These are phyloP conservation scores for Trichophyton schoenleinii DNA, from an alignment of 2,329 filamentous ascomycete genomes.

Conservation along the genomic window DNA sequence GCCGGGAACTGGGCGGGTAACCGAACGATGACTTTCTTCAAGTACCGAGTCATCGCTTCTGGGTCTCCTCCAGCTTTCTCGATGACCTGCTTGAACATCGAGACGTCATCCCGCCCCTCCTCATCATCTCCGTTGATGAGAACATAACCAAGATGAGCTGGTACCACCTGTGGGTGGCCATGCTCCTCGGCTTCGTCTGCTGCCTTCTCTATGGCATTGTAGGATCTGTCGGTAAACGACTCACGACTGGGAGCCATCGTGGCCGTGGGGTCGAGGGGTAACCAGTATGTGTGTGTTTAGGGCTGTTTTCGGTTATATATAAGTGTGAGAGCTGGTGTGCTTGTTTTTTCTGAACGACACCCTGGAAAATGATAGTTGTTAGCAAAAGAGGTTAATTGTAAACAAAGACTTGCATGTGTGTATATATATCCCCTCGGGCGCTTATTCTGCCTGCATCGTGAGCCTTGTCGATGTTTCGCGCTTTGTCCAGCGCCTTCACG, in stretches of 20 bases:
- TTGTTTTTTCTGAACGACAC: not conserved
- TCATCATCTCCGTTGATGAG: conserved; percentile 26
- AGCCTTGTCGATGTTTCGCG: conserved; percentile 1
- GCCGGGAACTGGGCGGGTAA: conserved; percentile 79
- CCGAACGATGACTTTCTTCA: conserved; percentile 86
- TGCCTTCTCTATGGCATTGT: conserved; percentile 79
- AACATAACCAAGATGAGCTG: conserved; percentile 66
- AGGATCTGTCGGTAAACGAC: conserved; percentile 82
- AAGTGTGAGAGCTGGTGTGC: not conserved
- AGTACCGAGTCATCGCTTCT: conserved; percentile 71
- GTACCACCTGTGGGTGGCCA: conserved; percentile 77
- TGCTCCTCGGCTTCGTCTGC: conserved; percentile 82
- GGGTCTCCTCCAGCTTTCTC: conserved; percentile 88
- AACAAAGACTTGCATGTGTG: not conserved
- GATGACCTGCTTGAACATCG: conserved; percentile 89
- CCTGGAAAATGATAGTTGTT: not conserved
- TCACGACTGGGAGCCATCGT: conserved; percentile 21
- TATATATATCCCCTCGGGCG: not conserved
- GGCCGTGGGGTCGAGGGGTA: not conserved
- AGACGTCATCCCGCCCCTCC: conserved; percentile 25
- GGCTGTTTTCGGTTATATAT: not conserved
- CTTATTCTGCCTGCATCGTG: not conserved
- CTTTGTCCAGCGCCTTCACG: not conserved
- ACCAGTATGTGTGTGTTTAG: not conserved
- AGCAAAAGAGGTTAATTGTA: not conserved